Evolutionary conservation across 2,329 filamentous ascomycete species (phyloP), one percentile per base, ranked within the genome.

Genomic region (Coniochaeta prunicola): DNA sequence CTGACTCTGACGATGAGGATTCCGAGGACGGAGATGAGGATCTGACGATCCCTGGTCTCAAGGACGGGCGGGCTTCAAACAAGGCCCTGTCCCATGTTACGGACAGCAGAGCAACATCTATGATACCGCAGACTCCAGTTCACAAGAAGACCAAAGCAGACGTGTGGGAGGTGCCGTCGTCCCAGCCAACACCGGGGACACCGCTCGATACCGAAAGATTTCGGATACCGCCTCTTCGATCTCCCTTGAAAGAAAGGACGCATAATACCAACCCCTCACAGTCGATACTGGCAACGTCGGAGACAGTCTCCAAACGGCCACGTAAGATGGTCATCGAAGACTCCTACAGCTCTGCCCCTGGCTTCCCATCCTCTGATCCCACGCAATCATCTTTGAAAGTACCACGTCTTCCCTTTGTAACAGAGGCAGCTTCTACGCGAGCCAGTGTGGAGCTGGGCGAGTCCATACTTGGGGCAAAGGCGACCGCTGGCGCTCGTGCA

Each of bases 131-230:
- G 59, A 80, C 78, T 6, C 78, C 77, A 0, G 66, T 66, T 19
- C 53, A 63, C 58, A 65, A 67, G 57, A 64, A 63, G 40, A 65
- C 64, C 36, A 70, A 69, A 36, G 64, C 70, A 1, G 74, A 79
- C 59, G 73, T 78, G 19, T 64, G 71, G 2, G 76, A 79, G 61
- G 74, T 80, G 7, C 77, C 77, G 1, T 78, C 77, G 0, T 80
- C 79, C 0, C 72, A 75, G 61, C 72, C 73, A 3, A 76, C 76
- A 7, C 76, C 76, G 0, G 72, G 73, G 19, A 75, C 75, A 2
- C 69, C 33, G 30, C 5, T 12, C 19, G 71, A 76, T 67, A 61
- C 78, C 5, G 69, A 67, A 1, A 67, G 75, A 8, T 77, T 71
- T 36, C 68, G 71, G 60, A 68, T 61, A 4, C 34, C 57, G 24